Percentiles rank a stretch among this genome's conserved stretches.
These are phyloP conservation scores for Prunus davidiana DNA, from an alignment of 306 rosid genomes.

Conservation along the genomic window DNA sequence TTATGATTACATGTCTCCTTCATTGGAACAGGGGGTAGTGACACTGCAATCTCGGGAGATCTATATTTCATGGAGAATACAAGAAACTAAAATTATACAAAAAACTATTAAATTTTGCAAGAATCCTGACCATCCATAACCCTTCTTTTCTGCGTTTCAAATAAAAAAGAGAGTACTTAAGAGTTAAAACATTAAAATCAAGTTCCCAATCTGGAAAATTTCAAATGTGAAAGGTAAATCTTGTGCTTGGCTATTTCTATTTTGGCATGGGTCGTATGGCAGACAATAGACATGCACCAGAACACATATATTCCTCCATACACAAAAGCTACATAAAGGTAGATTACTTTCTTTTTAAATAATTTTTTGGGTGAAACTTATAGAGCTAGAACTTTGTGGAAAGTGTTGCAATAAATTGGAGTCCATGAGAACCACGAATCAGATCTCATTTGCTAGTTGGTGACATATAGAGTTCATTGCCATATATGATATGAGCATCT, in stretches of 20 bases:
- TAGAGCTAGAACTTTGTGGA: neutral
- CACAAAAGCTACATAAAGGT: neutral
- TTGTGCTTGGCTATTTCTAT: conserved; percentile 25
- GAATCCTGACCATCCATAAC: neutral
- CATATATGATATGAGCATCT: too few species aligned
- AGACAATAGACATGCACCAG: conserved; percentile 30
- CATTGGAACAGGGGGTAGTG: neutral
- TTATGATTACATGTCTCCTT: conserved; percentile 9
- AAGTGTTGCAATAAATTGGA: neutral
- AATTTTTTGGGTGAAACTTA: neutral
- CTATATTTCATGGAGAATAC: too few species aligned
- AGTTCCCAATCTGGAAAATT: conserved; percentile 37
- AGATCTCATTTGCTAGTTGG: neutral
- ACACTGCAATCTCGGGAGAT: neutral
- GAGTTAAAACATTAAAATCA: neutral
- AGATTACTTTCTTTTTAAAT: too few species aligned
- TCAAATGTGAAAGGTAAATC: conserved; percentile 18
- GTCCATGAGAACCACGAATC: neutral
- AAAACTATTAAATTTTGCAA: neutral
- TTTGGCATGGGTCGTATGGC: conserved; percentile 30
- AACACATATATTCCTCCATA: neutral
- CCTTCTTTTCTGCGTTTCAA: too few species aligned
- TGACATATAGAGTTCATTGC: too few species aligned
- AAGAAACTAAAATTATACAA: neutral
- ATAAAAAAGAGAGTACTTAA: too few species aligned